phyloP scores from a whole-genome alignment of 345 rosid species.

The Hibiscus tridactylites region DNA sequence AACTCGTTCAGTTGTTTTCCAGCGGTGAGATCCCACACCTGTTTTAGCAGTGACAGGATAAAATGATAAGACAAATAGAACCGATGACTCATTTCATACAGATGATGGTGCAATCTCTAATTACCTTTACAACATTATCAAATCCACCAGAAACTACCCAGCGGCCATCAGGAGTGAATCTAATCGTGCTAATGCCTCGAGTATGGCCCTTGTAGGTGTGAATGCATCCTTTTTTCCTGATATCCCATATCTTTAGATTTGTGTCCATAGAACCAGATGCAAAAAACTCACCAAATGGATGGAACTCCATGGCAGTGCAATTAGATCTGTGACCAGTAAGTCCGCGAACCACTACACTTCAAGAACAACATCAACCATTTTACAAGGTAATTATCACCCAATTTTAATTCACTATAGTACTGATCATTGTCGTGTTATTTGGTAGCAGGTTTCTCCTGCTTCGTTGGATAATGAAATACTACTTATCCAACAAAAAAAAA shows the following conservation, averaged over 20 bases:
- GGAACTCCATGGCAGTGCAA: conserved; percentile 89
- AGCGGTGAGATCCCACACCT: conserved; percentile 96
- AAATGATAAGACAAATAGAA: neutral
- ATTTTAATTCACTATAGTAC: neutral
- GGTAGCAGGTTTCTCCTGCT: neutral
- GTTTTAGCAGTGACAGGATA: conserved; percentile 6
- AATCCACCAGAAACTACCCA: conserved; percentile 99
- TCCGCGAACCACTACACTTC: conserved; percentile 99
- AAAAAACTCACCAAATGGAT: conserved; percentile 96
- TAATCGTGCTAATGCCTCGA: conserved; percentile 66
- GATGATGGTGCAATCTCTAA: conserved; percentile 4
- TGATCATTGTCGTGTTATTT: neutral
- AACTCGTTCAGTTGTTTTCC: conserved; percentile 97
- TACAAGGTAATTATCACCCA: conserved; percentile 20
- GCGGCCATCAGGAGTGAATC: conserved; percentile 97
- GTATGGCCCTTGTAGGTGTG: conserved; percentile 94
- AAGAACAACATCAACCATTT: conserved; percentile 45
- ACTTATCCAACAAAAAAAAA: no score
- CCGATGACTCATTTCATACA: neutral
- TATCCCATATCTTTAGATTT: conserved; percentile 85
- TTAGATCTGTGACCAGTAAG: conserved; percentile 92
- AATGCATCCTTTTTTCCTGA: conserved; percentile 86
- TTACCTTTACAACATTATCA: conserved; percentile 89
- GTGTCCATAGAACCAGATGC: conserved; percentile 88
- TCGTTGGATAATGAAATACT: neutral